These are phyloP conservation scores for Candida ovalis DNA, from an alignment of 805 yeast species.

Conservation along the genomic window DNA sequence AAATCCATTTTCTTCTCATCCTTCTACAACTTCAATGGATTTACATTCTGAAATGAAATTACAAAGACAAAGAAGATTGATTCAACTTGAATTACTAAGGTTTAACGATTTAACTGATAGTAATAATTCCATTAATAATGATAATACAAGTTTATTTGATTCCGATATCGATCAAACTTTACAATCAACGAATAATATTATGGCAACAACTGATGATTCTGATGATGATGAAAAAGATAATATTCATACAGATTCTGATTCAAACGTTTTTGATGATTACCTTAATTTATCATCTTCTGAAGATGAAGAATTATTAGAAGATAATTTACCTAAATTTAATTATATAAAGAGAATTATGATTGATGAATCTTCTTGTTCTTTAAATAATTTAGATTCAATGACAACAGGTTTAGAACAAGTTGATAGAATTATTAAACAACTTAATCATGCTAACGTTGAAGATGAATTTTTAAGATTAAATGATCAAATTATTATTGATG, in stretches of 20 bases:
- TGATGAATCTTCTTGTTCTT: conserved; percentile 1
- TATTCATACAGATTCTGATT: background rate
- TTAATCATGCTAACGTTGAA: conserved; percentile 14
- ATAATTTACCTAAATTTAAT: conserved; percentile 10
- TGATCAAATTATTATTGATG: conserved; percentile 13
- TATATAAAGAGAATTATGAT: conserved; percentile 11
- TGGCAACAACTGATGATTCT: conserved; percentile 7
- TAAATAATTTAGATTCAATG: conserved; percentile 13
- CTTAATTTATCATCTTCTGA: conserved; percentile 24
- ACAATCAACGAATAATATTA: background rate
- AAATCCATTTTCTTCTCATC: conserved; percentile 23
- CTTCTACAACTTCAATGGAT: conserved; percentile 23
- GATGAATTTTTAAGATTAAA: conserved; percentile 14
- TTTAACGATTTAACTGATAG: conserved; percentile 14
- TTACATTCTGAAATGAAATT: conserved; percentile 28
- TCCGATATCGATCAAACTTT: background rate
- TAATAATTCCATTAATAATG: background rate
- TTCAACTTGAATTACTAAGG: conserved; percentile 24
- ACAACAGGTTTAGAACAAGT: conserved; percentile 30
- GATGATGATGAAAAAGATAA: conserved; percentile 6
- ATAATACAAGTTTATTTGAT: background rate
- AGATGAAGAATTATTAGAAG: conserved; percentile 20
- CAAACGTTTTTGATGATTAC: conserved; percentile 18
- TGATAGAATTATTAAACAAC: conserved; percentile 26
- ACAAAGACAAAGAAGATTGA: conserved; percentile 28